A percentile compares a stretch with the other conserved stretches of the same genome.
Conservation (phyloP, 768 basidiomycete species). For the Gautieria morchelliformis region DNA sequence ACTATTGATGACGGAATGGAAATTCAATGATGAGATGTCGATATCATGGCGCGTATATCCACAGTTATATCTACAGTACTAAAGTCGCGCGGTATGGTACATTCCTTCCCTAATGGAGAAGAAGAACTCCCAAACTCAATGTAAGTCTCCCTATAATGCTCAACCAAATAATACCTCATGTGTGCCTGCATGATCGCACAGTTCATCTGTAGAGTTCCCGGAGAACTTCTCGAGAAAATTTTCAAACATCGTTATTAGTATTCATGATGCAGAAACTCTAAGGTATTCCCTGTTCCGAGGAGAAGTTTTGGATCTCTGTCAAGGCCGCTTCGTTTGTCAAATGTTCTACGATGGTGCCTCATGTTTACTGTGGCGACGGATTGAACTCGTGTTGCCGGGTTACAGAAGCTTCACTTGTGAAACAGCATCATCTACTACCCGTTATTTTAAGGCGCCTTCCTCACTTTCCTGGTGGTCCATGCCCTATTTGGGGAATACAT, state of each 20-base stretch:
- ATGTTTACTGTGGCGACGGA: neutral
- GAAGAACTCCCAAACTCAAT: too few species aligned
- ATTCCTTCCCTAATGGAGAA: too few species aligned
- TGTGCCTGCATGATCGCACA: neutral
- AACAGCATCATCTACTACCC: neutral
- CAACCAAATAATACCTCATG: too few species aligned
- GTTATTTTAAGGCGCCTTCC: neutral
- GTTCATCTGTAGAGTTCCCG: neutral
- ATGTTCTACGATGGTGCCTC: neutral
- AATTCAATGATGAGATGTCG: too few species aligned
- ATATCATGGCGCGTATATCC: too few species aligned
- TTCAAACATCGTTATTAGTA: neutral
- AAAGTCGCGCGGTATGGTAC: too few species aligned
- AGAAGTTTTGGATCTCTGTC: neutral
- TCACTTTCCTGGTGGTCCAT: neutral
- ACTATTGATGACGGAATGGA: too few species aligned
- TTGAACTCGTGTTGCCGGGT: neutral
- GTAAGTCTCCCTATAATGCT: too few species aligned
- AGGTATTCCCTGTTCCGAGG: neutral
- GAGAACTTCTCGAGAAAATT: conserved; percentile 1
- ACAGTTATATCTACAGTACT: too few species aligned
- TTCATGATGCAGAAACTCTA: neutral
- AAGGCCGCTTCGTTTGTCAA: conserved; percentile 1
- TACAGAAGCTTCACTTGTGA: neutral
- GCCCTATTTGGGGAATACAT: neutral